Evolutionary conservation across 2,329 filamentous ascomycete species (phyloP).

Genomic region (Phaeosphaeriaceae sp.): DNA sequence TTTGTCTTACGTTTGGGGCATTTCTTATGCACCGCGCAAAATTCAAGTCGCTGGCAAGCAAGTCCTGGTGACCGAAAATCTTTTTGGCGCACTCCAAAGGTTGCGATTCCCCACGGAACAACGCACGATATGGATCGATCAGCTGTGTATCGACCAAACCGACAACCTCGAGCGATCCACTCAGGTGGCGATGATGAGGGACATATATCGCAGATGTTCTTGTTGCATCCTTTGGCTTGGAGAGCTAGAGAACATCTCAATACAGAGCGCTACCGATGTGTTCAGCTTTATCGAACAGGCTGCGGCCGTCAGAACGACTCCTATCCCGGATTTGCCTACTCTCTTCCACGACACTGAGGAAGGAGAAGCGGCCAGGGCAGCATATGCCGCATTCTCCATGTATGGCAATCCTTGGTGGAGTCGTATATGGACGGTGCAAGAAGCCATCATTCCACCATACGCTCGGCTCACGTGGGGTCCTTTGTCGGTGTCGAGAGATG

Average conservation of each 20-base stretch:
- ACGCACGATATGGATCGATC: constrained; percentile 33
- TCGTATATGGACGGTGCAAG: constrained; percentile 14
- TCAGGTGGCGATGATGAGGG: constrained; percentile 35
- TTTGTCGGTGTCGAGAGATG: neutral
- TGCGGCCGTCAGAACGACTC: constrained; percentile 1
- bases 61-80: constrained; percentile 20
- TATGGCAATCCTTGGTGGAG: constrained; percentile 18
- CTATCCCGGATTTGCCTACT: neutral
- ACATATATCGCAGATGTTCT: constrained; percentile 29
- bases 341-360: constrained; percentile 9
- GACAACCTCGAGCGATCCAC: constrained; percentile 26
- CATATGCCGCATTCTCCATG: constrained; percentile 20
- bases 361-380: constrained; percentile 10
- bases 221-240: constrained; percentile 34
- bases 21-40: constrained; percentile 3
- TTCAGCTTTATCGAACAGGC: constrained; percentile 20
- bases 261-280: constrained; percentile 11
- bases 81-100: constrained; percentile 19
- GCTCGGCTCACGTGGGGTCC: constrained; percentile 12
- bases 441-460: constrained; percentile 18
- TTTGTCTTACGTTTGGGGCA: constrained; percentile 32
- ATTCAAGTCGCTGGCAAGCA: constrained; percentile 13
- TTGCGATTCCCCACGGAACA: constrained; percentile 13
- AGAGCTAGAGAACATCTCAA: constrained; percentile 12
- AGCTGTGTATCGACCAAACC: constrained; percentile 39